Percentiles rank a stretch among this genome's conserved stretches.
Conservation (phyloP, 208 protist genomes). For the Leishmania aethiopica region DNA sequence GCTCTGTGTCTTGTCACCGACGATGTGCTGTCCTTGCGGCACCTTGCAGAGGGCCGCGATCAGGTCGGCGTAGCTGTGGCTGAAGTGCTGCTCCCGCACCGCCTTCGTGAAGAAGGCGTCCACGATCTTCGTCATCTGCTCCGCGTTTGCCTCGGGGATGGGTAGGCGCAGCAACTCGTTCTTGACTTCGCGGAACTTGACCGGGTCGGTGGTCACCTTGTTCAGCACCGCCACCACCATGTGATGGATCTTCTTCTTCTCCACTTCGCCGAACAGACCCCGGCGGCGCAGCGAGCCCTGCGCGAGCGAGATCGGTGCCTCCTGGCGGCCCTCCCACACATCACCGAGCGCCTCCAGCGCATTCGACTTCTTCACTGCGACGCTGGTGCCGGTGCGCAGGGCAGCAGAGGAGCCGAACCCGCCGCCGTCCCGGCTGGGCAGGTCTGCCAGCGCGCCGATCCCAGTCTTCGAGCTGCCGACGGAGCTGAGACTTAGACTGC, state of each 20-base stretch:
- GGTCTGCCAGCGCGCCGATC: neutral
- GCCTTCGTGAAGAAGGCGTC: slow-evolving; percentile 84
- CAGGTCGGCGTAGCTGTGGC: slow-evolving; percentile 74
- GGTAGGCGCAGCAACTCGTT: slow-evolving; percentile 86
- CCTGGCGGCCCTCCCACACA: slow-evolving; percentile 72
- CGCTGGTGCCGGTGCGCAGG: neutral
- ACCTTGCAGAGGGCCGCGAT: slow-evolving; percentile 68
- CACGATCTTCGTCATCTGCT: slow-evolving; percentile 72
- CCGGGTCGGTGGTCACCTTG: slow-evolving; percentile 77
- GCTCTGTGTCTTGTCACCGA: slow-evolving; percentile 59
- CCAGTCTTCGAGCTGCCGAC: slow-evolving; percentile 10
- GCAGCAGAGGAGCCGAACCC: slow-evolving; percentile 1
- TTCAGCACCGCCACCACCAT: slow-evolving; percentile 85
- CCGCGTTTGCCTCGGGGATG: slow-evolving; percentile 75
- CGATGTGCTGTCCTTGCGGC: slow-evolving; percentile 56
- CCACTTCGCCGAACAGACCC: slow-evolving; percentile 77
- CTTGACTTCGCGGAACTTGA: slow-evolving; percentile 82
- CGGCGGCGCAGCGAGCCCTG: slow-evolving; percentile 40
- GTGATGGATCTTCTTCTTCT: slow-evolving; percentile 74
- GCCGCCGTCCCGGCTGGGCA: slow-evolving; percentile 1
- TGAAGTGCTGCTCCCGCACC: slow-evolving; percentile 77
- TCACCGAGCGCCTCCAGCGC: slow-evolving; percentile 54
- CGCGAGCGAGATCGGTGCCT: slow-evolving; percentile 66
- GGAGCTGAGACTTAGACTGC: neutral
- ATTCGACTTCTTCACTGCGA: slow-evolving; percentile 18